Evolutionary conservation across 345 rosid genomes (phyloP), one percentile per base, ranked within the genome.

Genomic region (Tarenaya hassleriana): DNA sequence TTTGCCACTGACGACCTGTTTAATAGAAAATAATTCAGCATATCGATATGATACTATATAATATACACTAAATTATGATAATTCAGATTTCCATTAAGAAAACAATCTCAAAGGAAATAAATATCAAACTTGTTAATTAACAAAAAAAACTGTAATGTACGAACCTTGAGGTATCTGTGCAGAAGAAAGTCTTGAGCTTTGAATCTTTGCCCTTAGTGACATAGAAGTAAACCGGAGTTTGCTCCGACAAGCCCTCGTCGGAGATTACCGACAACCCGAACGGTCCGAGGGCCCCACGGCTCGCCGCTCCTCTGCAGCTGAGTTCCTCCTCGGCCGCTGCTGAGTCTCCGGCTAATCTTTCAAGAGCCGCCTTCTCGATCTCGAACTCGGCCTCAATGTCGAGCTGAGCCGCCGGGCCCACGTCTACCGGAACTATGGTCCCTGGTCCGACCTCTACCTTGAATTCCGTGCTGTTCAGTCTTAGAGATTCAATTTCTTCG

Each of bases 221-320:
- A 16, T 85, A 78, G 73, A 92, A 92, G 68, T 84, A 85, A 7
- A 92, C 94, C 0, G 98, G 95, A 14, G 98, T 92, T 40, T 76
- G 84, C 68, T 92, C 98, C 0, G 70, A 34, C 19, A 69, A 85
- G 46, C 49, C 50, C 0, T 71, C 61, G 34, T 83, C 86, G 0
- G 98, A 84, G 1, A 92, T 90, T 50, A 88, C 88, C 7, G 80
- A 66, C 38, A 92, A 67, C 29, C 98, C 98, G 18, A 92, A 92
- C 2, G 98, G 98, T 47, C 98, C 98, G 38, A 88, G 46, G 6
- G 94, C 81, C 1, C 84, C 81, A 5, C 88, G 88, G n/a, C 73
- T 70, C 24, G 76, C 58, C 16, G 90, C n/a, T n/a, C n/a, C n/a
- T n/a, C n/a, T n/a, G n/a, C 96, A 88, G 63, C 72, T 81, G 18